These are phyloP conservation scores for Cruciata laevipes DNA, from an alignment of 257 asterid species.

Conservation along the genomic window DNA sequence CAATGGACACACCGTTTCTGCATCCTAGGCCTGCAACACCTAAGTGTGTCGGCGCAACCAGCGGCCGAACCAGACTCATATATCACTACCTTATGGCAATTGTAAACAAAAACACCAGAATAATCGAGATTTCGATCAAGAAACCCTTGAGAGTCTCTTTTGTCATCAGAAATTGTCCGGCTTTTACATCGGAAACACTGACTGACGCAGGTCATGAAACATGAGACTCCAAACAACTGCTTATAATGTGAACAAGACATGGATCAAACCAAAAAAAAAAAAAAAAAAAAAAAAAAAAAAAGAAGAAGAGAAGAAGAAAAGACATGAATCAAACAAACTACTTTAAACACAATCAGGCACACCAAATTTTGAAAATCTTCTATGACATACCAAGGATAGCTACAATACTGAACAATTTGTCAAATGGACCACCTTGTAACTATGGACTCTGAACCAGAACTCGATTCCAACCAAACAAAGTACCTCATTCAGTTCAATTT, in stretches of 20 bases:
- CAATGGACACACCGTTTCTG: slow-evolving; percentile 5
- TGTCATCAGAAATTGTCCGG: too few relatives aligned
- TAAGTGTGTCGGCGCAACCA: slow-evolving; percentile 7
- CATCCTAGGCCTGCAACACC: slow-evolving; percentile 23
- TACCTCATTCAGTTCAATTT: slow-evolving; percentile 6
- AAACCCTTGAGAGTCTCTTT: too few relatives aligned
- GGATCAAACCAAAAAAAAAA: too few relatives aligned
- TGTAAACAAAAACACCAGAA: too few relatives aligned
- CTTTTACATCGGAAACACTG: too few relatives aligned
- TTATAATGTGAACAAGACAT: slow-evolving; percentile 26
- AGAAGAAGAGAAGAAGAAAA: too few relatives aligned
- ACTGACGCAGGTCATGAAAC: neutral
- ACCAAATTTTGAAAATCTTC: slow-evolving; percentile 6
- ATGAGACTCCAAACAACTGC: neutral
- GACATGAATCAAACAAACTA: slow-evolving; percentile 19
- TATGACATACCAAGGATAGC: slow-evolving; percentile 12
- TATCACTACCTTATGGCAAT: too few relatives aligned
- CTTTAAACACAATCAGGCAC: slow-evolving; percentile 12
- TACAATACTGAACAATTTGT: slow-evolving; percentile 26
- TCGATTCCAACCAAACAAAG: slow-evolving; percentile 9
- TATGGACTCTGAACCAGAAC: slow-evolving; percentile 7
- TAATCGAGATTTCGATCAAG: too few relatives aligned
- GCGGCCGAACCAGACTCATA: neutral
- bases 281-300: too few relatives aligned
- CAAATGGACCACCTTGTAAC: slow-evolving; percentile 4